Evolutionary conservation across 192 early-diverging fungal genomes (phyloP).

Genomic region (Mortierella antarctica): DNA sequence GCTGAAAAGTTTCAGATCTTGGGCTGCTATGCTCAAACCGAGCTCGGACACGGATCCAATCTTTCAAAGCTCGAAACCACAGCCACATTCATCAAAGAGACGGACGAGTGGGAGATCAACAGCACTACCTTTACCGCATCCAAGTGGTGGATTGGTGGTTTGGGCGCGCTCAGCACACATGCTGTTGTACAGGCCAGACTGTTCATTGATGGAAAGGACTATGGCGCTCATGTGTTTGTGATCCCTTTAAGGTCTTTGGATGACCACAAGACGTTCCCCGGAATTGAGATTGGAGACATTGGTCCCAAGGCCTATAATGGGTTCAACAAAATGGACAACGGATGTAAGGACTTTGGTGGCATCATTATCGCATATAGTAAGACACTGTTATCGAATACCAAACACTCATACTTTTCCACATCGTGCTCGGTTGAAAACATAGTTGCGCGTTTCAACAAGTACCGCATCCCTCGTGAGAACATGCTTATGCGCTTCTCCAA

Average conservation of each 20-base stretch:
- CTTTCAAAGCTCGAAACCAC: conserved; percentile 89
- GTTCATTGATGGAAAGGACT: conserved; percentile 66
- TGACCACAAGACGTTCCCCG: conserved; percentile 67
- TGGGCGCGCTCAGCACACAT: conserved; percentile 75
- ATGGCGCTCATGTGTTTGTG: conserved; percentile 72
- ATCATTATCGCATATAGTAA: too few relatives aligned
- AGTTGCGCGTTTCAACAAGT: conserved; percentile 78
- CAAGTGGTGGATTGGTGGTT: conserved; percentile 78
- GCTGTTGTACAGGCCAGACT: conserved; percentile 72
- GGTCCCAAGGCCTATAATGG: conserved; percentile 69
- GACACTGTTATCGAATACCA: too few relatives aligned
- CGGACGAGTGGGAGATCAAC: conserved; percentile 89
- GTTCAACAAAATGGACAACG: conserved; percentile 61
- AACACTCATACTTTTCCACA: not conserved
- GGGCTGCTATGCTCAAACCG: conserved; percentile 88
- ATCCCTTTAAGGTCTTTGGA: conserved; percentile 69
- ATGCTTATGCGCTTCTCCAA: conserved; percentile 71
- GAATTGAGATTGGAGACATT: conserved; percentile 72
- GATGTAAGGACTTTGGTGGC: conserved; percentile 31
- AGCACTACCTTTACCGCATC: conserved; percentile 75
- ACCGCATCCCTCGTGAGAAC: conserved; percentile 69
- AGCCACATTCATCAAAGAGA: conserved; percentile 82
- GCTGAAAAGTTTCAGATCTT: conserved; percentile 79
- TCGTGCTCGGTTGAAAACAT: conserved; percentile 18
- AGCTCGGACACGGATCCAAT: conserved; percentile 77